Evolutionary conservation across 2,329 filamentous ascomycete genomes (phyloP).

Genomic region (Aspergillus persii): DNA sequence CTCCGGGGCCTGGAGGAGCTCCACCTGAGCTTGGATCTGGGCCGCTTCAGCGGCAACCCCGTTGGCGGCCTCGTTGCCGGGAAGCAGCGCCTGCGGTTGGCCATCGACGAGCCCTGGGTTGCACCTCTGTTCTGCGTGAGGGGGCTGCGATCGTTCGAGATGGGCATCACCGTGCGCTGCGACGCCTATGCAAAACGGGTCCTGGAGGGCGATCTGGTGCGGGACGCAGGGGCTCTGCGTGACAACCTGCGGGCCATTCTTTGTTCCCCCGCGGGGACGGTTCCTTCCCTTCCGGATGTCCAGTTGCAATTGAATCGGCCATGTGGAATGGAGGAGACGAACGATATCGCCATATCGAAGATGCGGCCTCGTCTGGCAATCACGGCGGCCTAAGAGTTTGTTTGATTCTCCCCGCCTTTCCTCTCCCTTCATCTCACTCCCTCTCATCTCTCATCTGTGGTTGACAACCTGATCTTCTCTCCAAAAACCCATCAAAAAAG

Average conservation of each 20-base stretch:
- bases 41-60: slow-evolving; percentile 25
- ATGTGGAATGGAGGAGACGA: slow-evolving; percentile 3
- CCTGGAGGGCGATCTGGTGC: slow-evolving; percentile 26
- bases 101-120: slow-evolving; percentile 29
- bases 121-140: slow-evolving; percentile 28
- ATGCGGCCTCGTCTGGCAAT: slow-evolving; percentile 25
- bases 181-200: slow-evolving; percentile 27
- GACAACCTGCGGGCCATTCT: slow-evolving; percentile 26
- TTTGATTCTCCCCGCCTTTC: slow-evolving; percentile 14
- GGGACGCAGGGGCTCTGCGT: slow-evolving; percentile 27
- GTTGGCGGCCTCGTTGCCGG: slow-evolving; percentile 19
- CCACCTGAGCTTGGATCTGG: slow-evolving; percentile 30
- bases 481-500: neutral
- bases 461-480: neutral
- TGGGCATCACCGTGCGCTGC: slow-evolving; percentile 34
- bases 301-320: slow-evolving; percentile 1
- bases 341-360: too few species aligned
- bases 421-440: neutral
- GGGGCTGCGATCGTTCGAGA: slow-evolving; percentile 30
- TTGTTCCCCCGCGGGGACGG: slow-evolving; percentile 14
- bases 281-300: slow-evolving; percentile 6
- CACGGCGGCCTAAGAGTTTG: slow-evolving; percentile 24
- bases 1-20: slow-evolving; percentile 21
- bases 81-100: slow-evolving; percentile 23
- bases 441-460: neutral